Base-by-base conservation (phyloP, 345 rosid genomes). In the Murraya paniculata region DNA sequence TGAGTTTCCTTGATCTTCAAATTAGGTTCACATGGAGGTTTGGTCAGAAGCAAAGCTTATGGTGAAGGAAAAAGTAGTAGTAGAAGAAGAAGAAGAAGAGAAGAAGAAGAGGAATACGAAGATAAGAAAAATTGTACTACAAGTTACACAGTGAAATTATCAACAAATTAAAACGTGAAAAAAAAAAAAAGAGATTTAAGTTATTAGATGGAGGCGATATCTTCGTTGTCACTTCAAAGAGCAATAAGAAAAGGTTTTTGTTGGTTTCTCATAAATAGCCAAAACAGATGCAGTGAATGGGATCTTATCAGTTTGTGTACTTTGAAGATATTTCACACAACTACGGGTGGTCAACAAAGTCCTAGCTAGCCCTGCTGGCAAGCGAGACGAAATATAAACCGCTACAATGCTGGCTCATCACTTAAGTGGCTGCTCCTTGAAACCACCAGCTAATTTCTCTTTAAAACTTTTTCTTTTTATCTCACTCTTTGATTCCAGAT, bases 241-340 rank as follows among this genome's bases (percentile, higher is more conserved):
- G 11, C 74, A 75, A 36, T 8, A 6, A 21, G 72, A 68, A 58
- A 67, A 67, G 61, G 68, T 1, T 69, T 77, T 81, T 84, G 84
- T 83, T 83, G 85, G 82, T 83, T 86, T 86, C 73, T 80, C 83
- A 80, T 64, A 83, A 84, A 88, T 82, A 78, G 86, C 81, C 84
- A 83, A 80, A 78, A 76, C 81, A 82, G 73, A 76, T 22, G 70
- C 84, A 77, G 83, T 80, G 68, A 53, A 77, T 4, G 61, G 30
- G 57, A 77, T 31, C 71, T 80, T 67, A 78, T 82, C 77, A 74
- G 81, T 36, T 35, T 31, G 30, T 81, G 85, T 78, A 83, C 82
- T 79, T 78, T 7, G 67, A 35, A 77, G 75, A 82, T 77, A 71
- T 78, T 79, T 59, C 78, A 78, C 24, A 65, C 73, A 75, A 53